Base-by-base conservation (phyloP, 2,329 filamentous ascomycete species). In the Macrophomina pseudophaseolina region DNA sequence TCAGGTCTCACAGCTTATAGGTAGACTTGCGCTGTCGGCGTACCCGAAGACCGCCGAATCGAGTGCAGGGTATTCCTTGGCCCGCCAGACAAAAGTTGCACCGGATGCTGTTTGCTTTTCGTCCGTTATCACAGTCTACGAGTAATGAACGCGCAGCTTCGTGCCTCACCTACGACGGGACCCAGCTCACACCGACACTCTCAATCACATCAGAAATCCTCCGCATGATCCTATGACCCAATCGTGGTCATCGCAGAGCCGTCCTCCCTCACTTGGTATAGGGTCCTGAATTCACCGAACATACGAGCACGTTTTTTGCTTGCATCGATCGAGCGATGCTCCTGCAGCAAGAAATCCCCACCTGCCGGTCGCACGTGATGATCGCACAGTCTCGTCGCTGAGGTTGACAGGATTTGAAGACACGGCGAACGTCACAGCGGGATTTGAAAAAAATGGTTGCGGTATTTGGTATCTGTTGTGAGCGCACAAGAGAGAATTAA, bases 251-350 rank as follows among this genome's bases (percentile, higher is more conserved):
- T 6, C 38, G 35, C 23, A 14, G 23, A 18, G 33, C 4, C 30
- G 56, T 60, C 56, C 56, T 60, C 28, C 56, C 56, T 35, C 9
- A 35, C 40, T 28, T 2, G 56, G 56, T 35, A 35, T 58, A 60
- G 40, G 28, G 23, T 33, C 6, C 56, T 32, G 12, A 8, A 12
- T 32, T 46, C 35, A 18, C 42, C 38, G 40, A 30, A 9, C 11
- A 18, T 16, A 40, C 18, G 11, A 32, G 35, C 12, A 18, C 11
- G 14, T 42, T 44, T 30, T 42, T 33, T 42, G 42, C 18, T n/a
- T 44, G 38, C 1, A 6, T n/a, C n/a, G 18, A 28, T 14, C 14
- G 28, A 30, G 28, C 40, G 11, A 60, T 48, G 42, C 28, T 14
- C 40, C 28, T 48, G 56, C 18, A 9, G 28, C 40, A 59, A 12